phyloP scores from a whole-genome alignment of 768 basidiomycete species.

The Chalciporus sphaerocephalus region DNA sequence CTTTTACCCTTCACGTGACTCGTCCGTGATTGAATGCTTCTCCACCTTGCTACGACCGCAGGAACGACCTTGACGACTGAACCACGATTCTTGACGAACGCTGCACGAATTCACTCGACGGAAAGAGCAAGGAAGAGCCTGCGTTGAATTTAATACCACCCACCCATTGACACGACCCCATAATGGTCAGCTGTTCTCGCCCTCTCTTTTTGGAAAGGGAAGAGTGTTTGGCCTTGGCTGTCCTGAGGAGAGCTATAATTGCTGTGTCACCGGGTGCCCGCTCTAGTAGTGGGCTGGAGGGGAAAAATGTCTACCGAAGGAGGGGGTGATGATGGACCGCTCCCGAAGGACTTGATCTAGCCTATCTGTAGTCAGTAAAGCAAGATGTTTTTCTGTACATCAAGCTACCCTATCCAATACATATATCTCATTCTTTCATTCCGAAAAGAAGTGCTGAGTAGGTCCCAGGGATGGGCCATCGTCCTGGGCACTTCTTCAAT shows the following conservation, averaged over 20 bases:
- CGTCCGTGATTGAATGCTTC: conserved; percentile 16
- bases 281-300: conserved; percentile 32
- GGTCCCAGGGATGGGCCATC: background rate
- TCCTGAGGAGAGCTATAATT: conserved; percentile 23
- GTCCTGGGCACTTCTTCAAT: background rate
- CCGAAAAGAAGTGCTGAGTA: conserved; percentile 5
- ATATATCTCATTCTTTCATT: conserved; percentile 13
- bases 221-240: conserved; percentile 12
- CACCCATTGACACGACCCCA: conserved; percentile 14
- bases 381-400: conserved; percentile 19
- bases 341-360: conserved; percentile 28
- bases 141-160: conserved; percentile 18
- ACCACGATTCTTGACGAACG: conserved; percentile 37
- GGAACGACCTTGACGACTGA: conserved; percentile 31
- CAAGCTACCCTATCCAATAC: conserved; percentile 17
- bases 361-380: conserved; percentile 17
- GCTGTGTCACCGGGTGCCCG: conserved; percentile 22
- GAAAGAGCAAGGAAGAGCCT: conserved; percentile 24
- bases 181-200: conserved; percentile 10
- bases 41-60: conserved; percentile 30
- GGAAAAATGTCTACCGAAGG: conserved; percentile 20
- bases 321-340: conserved; percentile 24
- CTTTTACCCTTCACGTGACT: conserved; percentile 17
- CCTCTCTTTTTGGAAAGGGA: conserved; percentile 10
- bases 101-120: conserved; percentile 28